These are phyloP conservation scores for Phalaenopsis equestris DNA, from an alignment of 106 monocot species.

Conservation along the genomic window DNA sequence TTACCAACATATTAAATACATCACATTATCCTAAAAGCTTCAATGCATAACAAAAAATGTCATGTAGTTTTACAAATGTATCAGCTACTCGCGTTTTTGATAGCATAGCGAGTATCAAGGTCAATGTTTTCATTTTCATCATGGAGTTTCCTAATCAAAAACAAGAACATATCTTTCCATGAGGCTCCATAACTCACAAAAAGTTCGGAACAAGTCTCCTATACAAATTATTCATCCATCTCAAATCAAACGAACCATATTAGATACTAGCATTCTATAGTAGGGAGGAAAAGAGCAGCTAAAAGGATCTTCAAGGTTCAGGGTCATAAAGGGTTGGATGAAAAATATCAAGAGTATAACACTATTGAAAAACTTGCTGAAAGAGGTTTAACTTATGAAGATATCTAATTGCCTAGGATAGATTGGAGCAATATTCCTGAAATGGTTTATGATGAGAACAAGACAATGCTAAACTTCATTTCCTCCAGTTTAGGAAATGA, in stretches of 20 bases:
- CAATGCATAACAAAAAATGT: neutral
- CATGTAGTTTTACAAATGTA: neutral
- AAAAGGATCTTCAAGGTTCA: neutral
- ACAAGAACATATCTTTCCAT: neutral
- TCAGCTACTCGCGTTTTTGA: neutral
- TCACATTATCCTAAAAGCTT: neutral
- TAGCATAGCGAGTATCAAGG: neutral
- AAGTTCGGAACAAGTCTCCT: neutral
- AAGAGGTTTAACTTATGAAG: too few species aligned
- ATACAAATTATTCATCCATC: neutral
- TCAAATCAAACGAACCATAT: neutral
- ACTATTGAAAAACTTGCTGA: too few species aligned
- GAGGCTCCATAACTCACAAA: neutral
- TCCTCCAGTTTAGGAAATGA: neutral
- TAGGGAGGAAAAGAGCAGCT: neutral
- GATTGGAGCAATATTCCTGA: neutral
- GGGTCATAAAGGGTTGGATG: neutral
- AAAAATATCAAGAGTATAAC: too few species aligned
- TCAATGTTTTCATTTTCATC: neutral
- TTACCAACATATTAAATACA: neutral
- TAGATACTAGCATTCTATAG: neutral
- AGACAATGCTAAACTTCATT: neutral
- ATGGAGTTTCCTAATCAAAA: neutral
- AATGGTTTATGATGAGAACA: neutral
- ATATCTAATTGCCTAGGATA: neutral